phyloP scores from a whole-genome alignment of 768 basidiomycete genomes.

The Neoboletus brunneissimus region DNA sequence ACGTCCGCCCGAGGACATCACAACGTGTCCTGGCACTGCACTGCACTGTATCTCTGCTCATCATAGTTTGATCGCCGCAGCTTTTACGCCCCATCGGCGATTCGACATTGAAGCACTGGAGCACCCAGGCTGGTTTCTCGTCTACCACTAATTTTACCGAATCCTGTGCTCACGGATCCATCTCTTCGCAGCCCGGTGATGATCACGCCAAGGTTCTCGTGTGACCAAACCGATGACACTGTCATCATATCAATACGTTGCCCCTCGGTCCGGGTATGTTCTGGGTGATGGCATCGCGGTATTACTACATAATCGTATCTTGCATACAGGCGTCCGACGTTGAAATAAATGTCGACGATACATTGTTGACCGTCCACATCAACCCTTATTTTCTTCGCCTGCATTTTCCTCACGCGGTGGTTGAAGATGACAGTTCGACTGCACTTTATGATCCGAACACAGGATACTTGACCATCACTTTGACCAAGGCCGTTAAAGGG shows the following conservation, averaged over 20 bases:
- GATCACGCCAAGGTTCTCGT: constrained; percentile 77
- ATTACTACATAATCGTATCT: constrained; percentile 13
- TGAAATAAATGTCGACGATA: constrained; percentile 73
- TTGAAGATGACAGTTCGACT: constrained; percentile 63
- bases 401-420: constrained; percentile 62
- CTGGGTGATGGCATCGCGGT: not conserved
- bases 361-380: constrained; percentile 68
- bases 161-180: not conserved
- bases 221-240: constrained; percentile 56
- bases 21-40: not conserved
- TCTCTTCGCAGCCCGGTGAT: constrained; percentile 35
- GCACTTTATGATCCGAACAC: constrained; percentile 73
- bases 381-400: constrained; percentile 85
- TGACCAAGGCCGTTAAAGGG: constrained; percentile 66
- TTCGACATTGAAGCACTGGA: not conserved
- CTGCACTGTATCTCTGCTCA: not conserved
- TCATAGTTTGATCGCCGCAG: constrained; percentile 1
- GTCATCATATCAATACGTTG: constrained; percentile 63
- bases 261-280: constrained; percentile 65
- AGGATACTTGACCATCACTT: constrained; percentile 72
- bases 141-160: not conserved
- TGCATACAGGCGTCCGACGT: constrained; percentile 68
- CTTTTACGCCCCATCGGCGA: not conserved
- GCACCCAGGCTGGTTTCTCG: not conserved
- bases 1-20: constrained; percentile 1